phyloP scores from a whole-genome alignment of 2,329 filamentous ascomycete genomes.

The Xenoacremonium recifei region DNA sequence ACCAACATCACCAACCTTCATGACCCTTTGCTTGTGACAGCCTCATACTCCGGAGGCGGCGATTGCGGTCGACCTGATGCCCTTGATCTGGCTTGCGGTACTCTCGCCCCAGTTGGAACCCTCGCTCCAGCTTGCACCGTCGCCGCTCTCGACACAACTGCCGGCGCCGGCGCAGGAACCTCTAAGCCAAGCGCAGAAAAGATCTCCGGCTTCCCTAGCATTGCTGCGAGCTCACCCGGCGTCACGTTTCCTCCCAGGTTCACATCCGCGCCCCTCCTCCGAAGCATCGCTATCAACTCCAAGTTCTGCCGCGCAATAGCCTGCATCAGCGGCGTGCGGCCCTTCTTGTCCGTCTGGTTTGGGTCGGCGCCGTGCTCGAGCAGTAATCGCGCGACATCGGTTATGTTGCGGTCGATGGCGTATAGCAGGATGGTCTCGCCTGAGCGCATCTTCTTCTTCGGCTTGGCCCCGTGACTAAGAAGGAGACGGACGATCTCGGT shows the following conservation, averaged over 20 bases:
- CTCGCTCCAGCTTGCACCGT: too few species aligned
- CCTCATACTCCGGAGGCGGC: neutral
- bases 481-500: constrained; percentile 26
- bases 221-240: constrained; percentile 21
- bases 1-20: neutral
- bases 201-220: constrained; percentile 25
- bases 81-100: too few species aligned
- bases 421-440: constrained; percentile 32
- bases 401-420: constrained; percentile 24
- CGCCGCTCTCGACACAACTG: neutral
- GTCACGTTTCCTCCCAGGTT: constrained; percentile 16
- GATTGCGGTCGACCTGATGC: too few species aligned
- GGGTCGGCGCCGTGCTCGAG: constrained; percentile 32
- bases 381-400: constrained; percentile 24
- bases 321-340: constrained; percentile 31
- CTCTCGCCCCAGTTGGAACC: too few species aligned
- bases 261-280: constrained; percentile 25
- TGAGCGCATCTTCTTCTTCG: constrained; percentile 23
- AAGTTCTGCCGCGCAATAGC: constrained; percentile 28
- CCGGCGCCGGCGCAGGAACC: neutral
- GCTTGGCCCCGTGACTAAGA: constrained; percentile 27
- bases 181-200: constrained; percentile 21
- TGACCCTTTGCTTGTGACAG: neutral
- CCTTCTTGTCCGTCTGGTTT: constrained; percentile 30
- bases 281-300: constrained; percentile 28